phyloP scores from a whole-genome alignment of 2,329 filamentous ascomycete genomes.

The Beauveria sp. region DNA sequence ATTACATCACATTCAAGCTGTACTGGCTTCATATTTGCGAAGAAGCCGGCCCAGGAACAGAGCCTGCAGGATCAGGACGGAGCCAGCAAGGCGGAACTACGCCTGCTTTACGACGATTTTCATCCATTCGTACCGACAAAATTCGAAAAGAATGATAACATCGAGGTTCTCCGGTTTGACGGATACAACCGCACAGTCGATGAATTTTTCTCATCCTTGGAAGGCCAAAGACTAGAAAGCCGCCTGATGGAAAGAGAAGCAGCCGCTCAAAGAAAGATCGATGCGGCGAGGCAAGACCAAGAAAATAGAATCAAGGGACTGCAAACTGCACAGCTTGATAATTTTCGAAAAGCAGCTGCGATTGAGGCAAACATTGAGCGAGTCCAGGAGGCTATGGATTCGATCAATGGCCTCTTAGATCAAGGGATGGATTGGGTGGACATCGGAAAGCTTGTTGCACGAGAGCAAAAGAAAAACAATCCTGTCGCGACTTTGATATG shows the following conservation, averaged over 20 bases:
- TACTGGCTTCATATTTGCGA: slow-evolving; percentile 85
- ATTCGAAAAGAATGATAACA: slow-evolving; percentile 58
- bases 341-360: slow-evolving; percentile 79
- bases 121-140: slow-evolving; percentile 85
- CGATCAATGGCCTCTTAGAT: slow-evolving; percentile 82
- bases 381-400: slow-evolving; percentile 86
- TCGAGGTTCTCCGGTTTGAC: slow-evolving; percentile 67
- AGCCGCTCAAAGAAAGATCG: slow-evolving; percentile 72
- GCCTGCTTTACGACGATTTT: slow-evolving; percentile 82
- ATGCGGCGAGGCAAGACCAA: slow-evolving; percentile 78
- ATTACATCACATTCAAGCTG: slow-evolving; percentile 59
- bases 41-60: slow-evolving; percentile 18
- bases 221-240: slow-evolving; percentile 86
- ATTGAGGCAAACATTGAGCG: slow-evolving; percentile 86
- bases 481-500: slow-evolving; percentile 82
- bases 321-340: slow-evolving; percentile 71
- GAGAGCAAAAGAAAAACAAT: slow-evolving; percentile 74
- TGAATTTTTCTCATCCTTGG: slow-evolving; percentile 93
- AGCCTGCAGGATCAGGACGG: slow-evolving; percentile 15
- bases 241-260: slow-evolving; percentile 74
- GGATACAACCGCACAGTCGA: slow-evolving; percentile 92
- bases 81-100: slow-evolving; percentile 23
- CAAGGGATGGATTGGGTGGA: slow-evolving; percentile 98
- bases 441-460: slow-evolving; percentile 78
- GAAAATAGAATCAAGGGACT: slow-evolving; percentile 76